A percentile compares a stretch with the other conserved stretches of the same genome.
phyloP scores from a whole-genome alignment of 306 rosid species.

The Vachellia collinsii region DNA sequence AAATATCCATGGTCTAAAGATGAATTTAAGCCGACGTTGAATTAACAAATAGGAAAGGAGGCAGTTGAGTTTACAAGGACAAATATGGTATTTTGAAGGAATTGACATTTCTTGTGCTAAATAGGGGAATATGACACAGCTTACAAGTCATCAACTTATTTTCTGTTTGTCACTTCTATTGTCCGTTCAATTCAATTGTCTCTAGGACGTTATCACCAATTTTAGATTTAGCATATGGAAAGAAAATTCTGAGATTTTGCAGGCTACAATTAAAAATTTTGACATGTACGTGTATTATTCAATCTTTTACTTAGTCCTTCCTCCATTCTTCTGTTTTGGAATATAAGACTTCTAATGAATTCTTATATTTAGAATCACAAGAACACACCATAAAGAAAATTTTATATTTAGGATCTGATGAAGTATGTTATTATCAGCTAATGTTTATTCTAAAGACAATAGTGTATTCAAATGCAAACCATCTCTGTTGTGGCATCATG shows the following conservation, averaged over 20 bases:
- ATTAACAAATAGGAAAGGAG: not conserved
- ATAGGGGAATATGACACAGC: not conserved
- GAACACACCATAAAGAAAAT: too few species aligned
- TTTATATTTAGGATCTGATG: too few species aligned
- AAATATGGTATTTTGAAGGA: not conserved
- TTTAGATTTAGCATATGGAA: not conserved
- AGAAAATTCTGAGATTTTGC: not conserved
- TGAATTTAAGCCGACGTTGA: not conserved
- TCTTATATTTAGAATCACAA: too few species aligned
- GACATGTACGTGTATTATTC: not conserved
- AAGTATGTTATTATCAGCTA: not conserved
- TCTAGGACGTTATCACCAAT: not conserved
- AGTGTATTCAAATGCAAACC: not conserved
- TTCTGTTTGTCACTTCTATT: not conserved
- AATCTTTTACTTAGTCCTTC: not conserved
- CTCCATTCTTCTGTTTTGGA: too few species aligned
- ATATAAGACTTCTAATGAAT: too few species aligned
- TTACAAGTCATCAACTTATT: not conserved
- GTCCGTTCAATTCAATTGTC: not conserved
- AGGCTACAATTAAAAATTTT: not conserved
- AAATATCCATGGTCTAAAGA: not conserved
- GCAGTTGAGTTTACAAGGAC: not conserved
- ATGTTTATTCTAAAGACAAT: not conserved
- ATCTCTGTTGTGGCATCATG: not conserved
- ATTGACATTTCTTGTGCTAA: not conserved